Base-by-base conservation (phyloP, 805 yeast species). In the Torulaspora franciscae region DNA sequence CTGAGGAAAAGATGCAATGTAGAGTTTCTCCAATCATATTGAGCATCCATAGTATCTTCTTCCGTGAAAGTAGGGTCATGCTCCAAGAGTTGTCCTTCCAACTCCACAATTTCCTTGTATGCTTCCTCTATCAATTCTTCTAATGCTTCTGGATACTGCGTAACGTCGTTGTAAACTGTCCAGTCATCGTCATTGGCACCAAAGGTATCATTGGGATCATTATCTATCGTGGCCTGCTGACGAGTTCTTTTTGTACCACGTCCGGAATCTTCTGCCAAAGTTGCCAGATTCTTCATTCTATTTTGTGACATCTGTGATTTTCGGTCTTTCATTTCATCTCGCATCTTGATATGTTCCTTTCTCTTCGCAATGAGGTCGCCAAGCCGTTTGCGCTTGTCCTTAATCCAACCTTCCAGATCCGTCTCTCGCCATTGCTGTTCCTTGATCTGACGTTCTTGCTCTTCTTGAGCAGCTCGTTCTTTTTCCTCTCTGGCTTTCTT, bases 171-270 rank as follows among this genome's bases (percentile, higher is more conserved):
- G 62, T 91, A 91, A 13, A 88, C 81, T 17, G 84, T 79, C 97
- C 97, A 91, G 65, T 93, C 99, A 45, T 85, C 95, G 61, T 91
- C 98, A 58, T 88, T 81, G 2, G 96, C 90, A 45, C 97, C 98
- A 66, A 91, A 90, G 0, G 90, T 86, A 65, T 91, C 98, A 56
- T 81, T 87, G 11, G 95, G 95, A 62, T 88, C 97, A 54, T 86
- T 87, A 58, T 87, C 96, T 27, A 85, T 83, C 1, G 89, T 79
- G 0, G 81, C 78, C 53, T 75, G 78, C 6, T 72, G 76, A 56
- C 83, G 72, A 30, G 73, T 75, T 25, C 79, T 70, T 40, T 75
- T 72, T 6, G 74, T 62, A 4, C 63, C 58, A 11, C 74, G 73
- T 14, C 68, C 64, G n/a, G 62, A 55, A 34, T 73, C 85, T 56